Base-by-base conservation (phyloP, 441 rosid species). In the Raphanus hybrid region DNA sequence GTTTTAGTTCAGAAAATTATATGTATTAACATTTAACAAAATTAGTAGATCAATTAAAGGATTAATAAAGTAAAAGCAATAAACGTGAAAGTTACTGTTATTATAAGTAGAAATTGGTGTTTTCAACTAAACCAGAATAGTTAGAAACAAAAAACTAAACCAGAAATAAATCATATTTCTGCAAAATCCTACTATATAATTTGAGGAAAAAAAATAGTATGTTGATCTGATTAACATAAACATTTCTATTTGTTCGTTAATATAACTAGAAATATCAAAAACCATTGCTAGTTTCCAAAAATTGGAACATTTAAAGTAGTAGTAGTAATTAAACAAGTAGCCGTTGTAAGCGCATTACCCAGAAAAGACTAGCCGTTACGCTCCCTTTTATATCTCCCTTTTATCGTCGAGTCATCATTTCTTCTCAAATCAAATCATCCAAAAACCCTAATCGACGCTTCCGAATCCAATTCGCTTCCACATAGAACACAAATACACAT, bases 361-460 rank as follows among this genome's bases (percentile, higher is more conserved):
- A 45, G 6, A 8, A 37, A 2, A 52, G 54, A 48, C 58, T 52
- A 52, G 58, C 58, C 58, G 58, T 52, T 52, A 52, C 58, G 20
- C 58, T 5, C 58, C 20, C 16, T 6, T 52, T 15, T 52, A 14
- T 52, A 14, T 52, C 58, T 14, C 2, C 15, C 9, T 15, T 15
- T 15, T 52, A 3, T 3, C 45, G 55, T 3, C 45, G 55, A 50
- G 20, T 50, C 5, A 1, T 14, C 15, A 1, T 50, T 15, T 14
- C 2, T 14, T n/a, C 6, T 14, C 54, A 48, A 23, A 48, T 15
- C 58, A 52, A 50, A 50, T 50, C 60, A 70, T 63, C 41, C 4
- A 43, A 76, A 52, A 76, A 52, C 64, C 71, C 76, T 45, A 77
- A 7, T 67, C 58, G 55, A 27, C 58, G 9, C 18, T 41, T 34